Conservation (phyloP, 2,329 filamentous ascomycete genomes). For the Cryphonectria japonica region DNA sequence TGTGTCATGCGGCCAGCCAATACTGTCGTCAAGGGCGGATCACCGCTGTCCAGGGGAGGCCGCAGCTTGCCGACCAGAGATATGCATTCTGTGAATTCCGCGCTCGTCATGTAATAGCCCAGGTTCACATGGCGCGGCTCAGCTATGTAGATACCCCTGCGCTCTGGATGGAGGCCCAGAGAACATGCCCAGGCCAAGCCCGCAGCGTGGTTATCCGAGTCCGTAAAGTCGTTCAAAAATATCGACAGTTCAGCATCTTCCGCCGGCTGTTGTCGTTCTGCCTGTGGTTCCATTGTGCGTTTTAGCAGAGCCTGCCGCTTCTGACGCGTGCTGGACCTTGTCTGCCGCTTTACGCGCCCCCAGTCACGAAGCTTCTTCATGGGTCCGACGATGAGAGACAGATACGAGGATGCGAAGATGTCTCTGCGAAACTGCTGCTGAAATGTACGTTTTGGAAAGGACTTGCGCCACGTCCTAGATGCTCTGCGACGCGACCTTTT, state of each 20-base stretch:
- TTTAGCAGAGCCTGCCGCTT: constrained; percentile 13
- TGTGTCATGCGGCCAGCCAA: constrained; percentile 22
- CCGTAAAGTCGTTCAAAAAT: constrained; percentile 29
- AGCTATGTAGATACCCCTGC: constrained; percentile 27
- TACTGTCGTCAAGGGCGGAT: constrained; percentile 22
- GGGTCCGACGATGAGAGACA: neutral
- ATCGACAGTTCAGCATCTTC: constrained; percentile 14
- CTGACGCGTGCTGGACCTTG: constrained; percentile 24
- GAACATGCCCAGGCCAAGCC: constrained; percentile 22
- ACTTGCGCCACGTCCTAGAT: neutral
- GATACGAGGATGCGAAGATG: neutral
- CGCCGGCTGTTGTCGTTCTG: constrained; percentile 1
- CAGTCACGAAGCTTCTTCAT: constrained; percentile 25
- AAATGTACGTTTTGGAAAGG: neutral
- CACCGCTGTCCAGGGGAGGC: constrained; percentile 11
- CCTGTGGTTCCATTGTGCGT: constrained; percentile 21
- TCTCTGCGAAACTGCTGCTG: neutral
- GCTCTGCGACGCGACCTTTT: neutral
- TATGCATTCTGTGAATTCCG: constrained; percentile 20
- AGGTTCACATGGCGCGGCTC: constrained; percentile 29
- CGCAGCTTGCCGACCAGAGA: constrained; percentile 16
- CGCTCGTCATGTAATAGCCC: constrained; percentile 27
- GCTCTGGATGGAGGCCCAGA: constrained; percentile 8
- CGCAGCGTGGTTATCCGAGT: constrained; percentile 28
- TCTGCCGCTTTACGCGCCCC: constrained; percentile 20